These are phyloP conservation scores for Phanerodontia chrysosporium DNA, from an alignment of 768 basidiomycete species.

Conservation along the genomic window DNA sequence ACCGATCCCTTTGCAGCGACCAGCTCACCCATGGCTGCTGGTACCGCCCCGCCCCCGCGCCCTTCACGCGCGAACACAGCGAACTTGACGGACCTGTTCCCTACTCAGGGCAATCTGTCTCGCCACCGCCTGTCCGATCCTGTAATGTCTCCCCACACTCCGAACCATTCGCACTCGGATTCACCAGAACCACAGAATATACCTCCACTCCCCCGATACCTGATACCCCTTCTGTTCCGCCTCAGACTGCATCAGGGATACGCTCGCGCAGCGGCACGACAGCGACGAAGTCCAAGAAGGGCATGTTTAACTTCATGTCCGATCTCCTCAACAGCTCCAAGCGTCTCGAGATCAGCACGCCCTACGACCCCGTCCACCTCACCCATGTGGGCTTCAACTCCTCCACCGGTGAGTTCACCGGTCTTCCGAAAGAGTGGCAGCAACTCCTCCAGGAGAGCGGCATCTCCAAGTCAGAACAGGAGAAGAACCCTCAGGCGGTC, in stretches of 20 bases:
- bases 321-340: conserved; percentile 76
- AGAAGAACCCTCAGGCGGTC: conserved; percentile 95
- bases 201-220: conserved; percentile 16
- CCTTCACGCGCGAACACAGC: conserved; percentile 85
- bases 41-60: conserved; percentile 62
- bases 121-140: conserved; percentile 53
- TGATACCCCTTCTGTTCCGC: conserved; percentile 13
- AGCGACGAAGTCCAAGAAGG: conserved; percentile 48
- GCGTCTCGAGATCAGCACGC: conserved; percentile 90
- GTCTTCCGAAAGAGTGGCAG: conserved; percentile 98
- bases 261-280: conserved; percentile 42
- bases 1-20: conserved; percentile 56
- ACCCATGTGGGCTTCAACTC: conserved; percentile 99
- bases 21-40: conserved; percentile 26
- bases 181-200: conserved; percentile 19
- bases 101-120: conserved; percentile 36
- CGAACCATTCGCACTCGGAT: conserved; percentile 16
- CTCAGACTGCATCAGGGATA: conserved; percentile 23
- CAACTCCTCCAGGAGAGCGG: conserved; percentile 93
- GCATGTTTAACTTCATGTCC: conserved; percentile 60
- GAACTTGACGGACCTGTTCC: conserved; percentile 71
- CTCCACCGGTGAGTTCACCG: conserved; percentile 96
- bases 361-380: conserved; percentile 98
- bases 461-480: conserved; percentile 91
- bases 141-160: conserved; percentile 29